Evolutionary conservation across 106 monocot species (phyloP), one percentile per base, ranked within the genome.

Genomic region (Platanthera zijinensis): DNA sequence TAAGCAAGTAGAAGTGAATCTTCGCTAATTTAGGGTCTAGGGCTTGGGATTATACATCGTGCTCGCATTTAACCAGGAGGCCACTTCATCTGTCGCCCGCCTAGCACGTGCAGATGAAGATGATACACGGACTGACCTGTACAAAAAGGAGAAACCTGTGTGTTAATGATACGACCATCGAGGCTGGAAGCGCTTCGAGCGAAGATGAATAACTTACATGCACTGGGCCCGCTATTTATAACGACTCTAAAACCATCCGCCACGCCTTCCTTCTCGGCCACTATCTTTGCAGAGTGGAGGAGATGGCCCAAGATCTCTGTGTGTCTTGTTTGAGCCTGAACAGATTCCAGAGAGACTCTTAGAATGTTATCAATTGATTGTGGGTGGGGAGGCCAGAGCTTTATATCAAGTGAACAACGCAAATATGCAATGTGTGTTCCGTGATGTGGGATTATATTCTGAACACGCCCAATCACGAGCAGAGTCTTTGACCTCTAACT

Each of bases 121-220:
- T 95, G 95, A 86, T 92, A 92, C 9, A 95, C 92, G 13, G 95
- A 92, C 82, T 95, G 95, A 88, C 95, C 95, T 95, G 87, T 10
- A 47, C 57, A 8, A 8, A 75, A 51, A 83, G n/a, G 49, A 71
- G 18, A 48, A 39, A 14, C 14, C 14, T 18, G 7, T 2, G 39
- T 39, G 39, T 39, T 39, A 39, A 39, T 39, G 39, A 39, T 39
- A 2, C 39, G 39, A 3, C 39, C 39, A 39, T 39, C 39, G 39
- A 39, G 39, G 2, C 39, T 2, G 39, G 39, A 39, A 39, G 3
- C 2, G 39, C 1, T 39, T 39, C 3, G 39, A 39, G 39, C 3
- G 39, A 39, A 39, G 39, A 39, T 32, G 62, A 10, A 57, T 11
- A 89, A 84, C 82, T 75, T 69, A 92, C 95, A 92, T 76, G 89